Conservation (phyloP, 495 filamentous ascomycete genomes). For the Hypomontagnella monticulosa region DNA sequence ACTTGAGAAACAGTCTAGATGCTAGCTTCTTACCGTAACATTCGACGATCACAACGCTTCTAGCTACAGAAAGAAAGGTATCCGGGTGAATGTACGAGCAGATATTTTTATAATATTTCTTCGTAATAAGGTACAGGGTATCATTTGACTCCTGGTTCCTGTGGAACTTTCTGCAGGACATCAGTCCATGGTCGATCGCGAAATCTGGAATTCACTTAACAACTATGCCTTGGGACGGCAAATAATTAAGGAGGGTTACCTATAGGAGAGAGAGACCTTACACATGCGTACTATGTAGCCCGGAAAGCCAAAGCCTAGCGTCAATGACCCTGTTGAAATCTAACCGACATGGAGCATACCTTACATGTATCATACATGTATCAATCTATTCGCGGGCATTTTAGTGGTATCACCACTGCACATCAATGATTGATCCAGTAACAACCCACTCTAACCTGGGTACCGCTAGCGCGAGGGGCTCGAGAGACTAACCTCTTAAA, state of each 20-base stretch:
- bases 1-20: conserved; percentile 15
- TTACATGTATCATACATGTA: too few relatives aligned
- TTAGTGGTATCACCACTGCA: not conserved
- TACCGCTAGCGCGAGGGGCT: conserved; percentile 12
- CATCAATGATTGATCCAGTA: too few relatives aligned
- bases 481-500: not conserved
- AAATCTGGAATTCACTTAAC: conserved; percentile 19
- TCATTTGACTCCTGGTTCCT: conserved; percentile 29
- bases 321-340: too few relatives aligned
- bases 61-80: not conserved
- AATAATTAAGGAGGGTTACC: not conserved
- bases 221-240: conserved; percentile 19
- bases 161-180: conserved; percentile 29
- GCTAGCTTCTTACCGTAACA: conserved; percentile 6
- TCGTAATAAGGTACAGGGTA: conserved; percentile 15
- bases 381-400: too few relatives aligned
- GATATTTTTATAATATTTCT: not conserved
- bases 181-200: conserved; percentile 19
- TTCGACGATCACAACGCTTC: conserved; percentile 5
- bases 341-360: too few relatives aligned
- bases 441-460: conserved; percentile 2
- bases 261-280: too few relatives aligned
- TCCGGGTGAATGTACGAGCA: conserved; percentile 6
- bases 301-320: too few relatives aligned
- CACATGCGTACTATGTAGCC: too few relatives aligned